Evolutionary conservation across 1,284 basidiomycete genomes (phyloP), one percentile per base, ranked within the genome.

Genomic region (Tilletia indica): DNA sequence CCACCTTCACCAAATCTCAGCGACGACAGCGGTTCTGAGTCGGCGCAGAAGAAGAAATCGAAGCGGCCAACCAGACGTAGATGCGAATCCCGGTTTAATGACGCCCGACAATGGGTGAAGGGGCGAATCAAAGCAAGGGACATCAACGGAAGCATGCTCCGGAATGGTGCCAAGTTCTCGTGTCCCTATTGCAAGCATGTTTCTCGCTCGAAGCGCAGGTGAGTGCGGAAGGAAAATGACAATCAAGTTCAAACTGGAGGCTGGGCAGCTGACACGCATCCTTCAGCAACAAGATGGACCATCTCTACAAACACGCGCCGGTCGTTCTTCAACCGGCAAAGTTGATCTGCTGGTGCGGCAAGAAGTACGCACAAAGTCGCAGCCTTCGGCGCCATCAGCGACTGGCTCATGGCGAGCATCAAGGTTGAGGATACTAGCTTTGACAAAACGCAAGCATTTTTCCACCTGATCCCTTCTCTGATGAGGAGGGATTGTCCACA

Each of bases 201-300:
- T 3, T 64, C 61, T 16, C 34, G 61, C 36, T 64, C 61, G 6
- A 64, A 64, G 36, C 61, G 14, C 4, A 16, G 12, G 34, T 31
- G 25, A 31, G 25, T 31, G 25, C 25, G 25, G 25, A 31, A 31
- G 25, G 2, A 31, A 31, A 31, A 31, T 31, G 25, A 2, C 25
- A 31, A 31, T 31, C 25, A 31, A 31, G 25, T 31, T 31, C 1
- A 31, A 31, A 31, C 25, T 31, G 25, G 25, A 31, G 25, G 25
- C 25, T 31, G 25, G 25, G 25, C 25, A 31, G 25, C 25, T 31
- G 25, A 31, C 25, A 31, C 25, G 25, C 25, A 31, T 31, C 25
- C 25, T 31, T 31, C 25, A 31, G 25, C 25, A 64, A 64, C 61
- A 64, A 64, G 61, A 38, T 64, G 36, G 61, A 64, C 1, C 61